These are phyloP conservation scores for Rhynchosporium secalis DNA, from an alignment of 2,329 filamentous ascomycete genomes.

Conservation along the genomic window DNA sequence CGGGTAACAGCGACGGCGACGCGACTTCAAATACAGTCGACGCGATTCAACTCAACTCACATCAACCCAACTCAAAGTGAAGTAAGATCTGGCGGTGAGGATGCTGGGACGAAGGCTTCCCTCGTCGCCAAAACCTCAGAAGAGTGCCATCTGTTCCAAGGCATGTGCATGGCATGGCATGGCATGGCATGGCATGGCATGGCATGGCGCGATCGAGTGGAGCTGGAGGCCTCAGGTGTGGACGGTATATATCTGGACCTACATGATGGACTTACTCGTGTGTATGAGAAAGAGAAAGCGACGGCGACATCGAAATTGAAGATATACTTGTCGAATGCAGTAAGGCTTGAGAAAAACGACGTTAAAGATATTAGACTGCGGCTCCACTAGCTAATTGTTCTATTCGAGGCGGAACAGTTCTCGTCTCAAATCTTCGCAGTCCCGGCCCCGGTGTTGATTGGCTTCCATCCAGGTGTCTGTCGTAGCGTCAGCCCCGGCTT, in stretches of 20 bases:
- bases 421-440: background rate
- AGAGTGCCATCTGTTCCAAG: no score
- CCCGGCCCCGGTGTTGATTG: background rate
- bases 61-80: background rate
- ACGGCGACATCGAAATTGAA: background rate
- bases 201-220: background rate
- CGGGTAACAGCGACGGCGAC: no score
- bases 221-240: background rate
- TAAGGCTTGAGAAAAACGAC: background rate
- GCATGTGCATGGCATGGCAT: background rate
- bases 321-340: background rate
- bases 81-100: constrained; percentile 5
- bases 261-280: background rate
- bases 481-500: background rate
- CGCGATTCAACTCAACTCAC: no score
- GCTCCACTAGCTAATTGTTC: background rate
- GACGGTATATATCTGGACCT: background rate
- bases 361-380: background rate
- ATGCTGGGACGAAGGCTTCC: background rate
- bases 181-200: no score
- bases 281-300: background rate
- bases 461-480: background rate
- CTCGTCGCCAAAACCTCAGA: no score
- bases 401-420: background rate
- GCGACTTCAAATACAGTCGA: background rate